Evolutionary conservation across 2,329 filamentous ascomycete species (phyloP).

Genomic region (Verticillium nonalfalfae): DNA sequence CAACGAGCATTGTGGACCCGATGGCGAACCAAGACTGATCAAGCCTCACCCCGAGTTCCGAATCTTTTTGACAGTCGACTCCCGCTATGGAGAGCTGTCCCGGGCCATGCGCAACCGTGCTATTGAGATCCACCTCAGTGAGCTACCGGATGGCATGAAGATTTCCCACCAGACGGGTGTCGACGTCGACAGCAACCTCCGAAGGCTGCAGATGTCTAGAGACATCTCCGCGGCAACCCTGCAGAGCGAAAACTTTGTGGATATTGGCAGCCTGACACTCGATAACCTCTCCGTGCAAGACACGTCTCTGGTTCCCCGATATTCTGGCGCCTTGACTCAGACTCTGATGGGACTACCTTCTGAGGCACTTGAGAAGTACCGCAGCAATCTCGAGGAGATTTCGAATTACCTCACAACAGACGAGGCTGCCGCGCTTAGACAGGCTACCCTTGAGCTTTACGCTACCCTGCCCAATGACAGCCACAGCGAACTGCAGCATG

Average conservation of each 20-base stretch:
- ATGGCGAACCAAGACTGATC: constrained; percentile 75
- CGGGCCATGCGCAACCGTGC: constrained; percentile 95
- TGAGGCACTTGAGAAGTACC: constrained; percentile 4
- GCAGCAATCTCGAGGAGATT: constrained; percentile 4
- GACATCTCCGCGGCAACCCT: constrained; percentile 19
- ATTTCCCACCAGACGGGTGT: not conserved
- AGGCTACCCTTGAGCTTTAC: constrained; percentile 29
- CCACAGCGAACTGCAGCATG: constrained; percentile 24
- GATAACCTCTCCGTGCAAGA: constrained; percentile 44
- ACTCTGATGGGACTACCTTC: constrained; percentile 1
- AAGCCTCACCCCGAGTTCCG: constrained; percentile 81
- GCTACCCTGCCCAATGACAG: constrained; percentile 19
- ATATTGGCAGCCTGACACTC: constrained; percentile 27
- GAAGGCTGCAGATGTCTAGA: constrained; percentile 35
- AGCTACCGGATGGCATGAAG: constrained; percentile 19
- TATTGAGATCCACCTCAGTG: constrained; percentile 75
- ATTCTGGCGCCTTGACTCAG: constrained; percentile 11
- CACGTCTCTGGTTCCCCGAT: constrained; percentile 26
- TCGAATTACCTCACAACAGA: constrained; percentile 19
- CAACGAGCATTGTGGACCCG: constrained; percentile 82
- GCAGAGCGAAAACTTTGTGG: constrained; percentile 14
- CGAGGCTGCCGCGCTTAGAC: constrained; percentile 22
- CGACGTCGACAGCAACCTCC: constrained; percentile 42
- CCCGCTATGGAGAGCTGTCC: constrained; percentile 86
- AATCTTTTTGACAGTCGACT: constrained; percentile 90